Evolutionary conservation across 768 basidiomycete genomes (phyloP).

Genomic region (Cytidiella melzeri): DNA sequence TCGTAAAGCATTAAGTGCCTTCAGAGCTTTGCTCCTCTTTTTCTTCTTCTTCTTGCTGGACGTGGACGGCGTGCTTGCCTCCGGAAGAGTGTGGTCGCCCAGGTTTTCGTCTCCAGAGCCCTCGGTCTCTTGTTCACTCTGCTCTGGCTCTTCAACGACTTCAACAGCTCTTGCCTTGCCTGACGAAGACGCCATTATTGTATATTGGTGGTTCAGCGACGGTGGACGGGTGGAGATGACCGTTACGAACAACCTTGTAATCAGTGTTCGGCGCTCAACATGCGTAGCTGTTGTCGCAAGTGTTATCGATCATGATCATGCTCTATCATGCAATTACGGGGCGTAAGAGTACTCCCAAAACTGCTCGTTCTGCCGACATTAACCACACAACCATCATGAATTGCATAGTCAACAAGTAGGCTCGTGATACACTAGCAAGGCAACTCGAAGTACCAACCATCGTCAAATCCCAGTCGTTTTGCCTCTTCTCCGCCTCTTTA

Average conservation of each 20-base stretch:
- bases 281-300: too few species aligned
- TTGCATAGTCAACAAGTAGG: too few species aligned
- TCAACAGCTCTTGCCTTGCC: conserved; percentile 37
- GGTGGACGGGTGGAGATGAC: not conserved
- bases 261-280: too few species aligned
- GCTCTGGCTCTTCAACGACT: conserved; percentile 24
- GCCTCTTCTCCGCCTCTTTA: conserved; percentile 19
- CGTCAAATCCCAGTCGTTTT: too few species aligned
- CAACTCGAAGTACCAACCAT: too few species aligned
- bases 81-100: conserved; percentile 14
- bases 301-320: too few species aligned
- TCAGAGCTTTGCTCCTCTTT: conserved; percentile 70
- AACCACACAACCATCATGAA: too few species aligned
- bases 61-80: conserved; percentile 26
- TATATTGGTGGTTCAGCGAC: not conserved
- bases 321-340: too few species aligned
- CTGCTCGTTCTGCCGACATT: too few species aligned
- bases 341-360: too few species aligned
- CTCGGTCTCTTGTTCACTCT: conserved; percentile 11
- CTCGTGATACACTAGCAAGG: too few species aligned
- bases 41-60: conserved; percentile 83
- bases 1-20: conserved; percentile 41
- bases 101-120: conserved; percentile 29
- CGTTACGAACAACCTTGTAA: too few species aligned
- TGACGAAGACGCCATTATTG: conserved; percentile 27